phyloP scores from a whole-genome alignment of 176 grass and related monocot genomes.

The Cenchrus americanus region DNA sequence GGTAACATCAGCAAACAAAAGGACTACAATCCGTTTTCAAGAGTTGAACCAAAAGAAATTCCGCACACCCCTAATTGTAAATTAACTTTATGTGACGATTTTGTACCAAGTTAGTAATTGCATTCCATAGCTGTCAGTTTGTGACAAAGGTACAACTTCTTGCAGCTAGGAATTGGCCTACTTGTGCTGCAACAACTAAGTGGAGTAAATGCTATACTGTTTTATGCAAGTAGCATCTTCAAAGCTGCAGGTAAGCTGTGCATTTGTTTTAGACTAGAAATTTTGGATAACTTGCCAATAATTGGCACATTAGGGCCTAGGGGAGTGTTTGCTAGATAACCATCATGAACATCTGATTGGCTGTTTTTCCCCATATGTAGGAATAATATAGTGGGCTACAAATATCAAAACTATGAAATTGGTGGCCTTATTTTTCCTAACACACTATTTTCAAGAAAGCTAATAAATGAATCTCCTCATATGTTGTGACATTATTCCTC shows the following conservation, averaged over 20 bases:
- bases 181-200: slow-evolving; percentile 83
- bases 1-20: slow-evolving; percentile 73
- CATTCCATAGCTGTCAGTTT: slow-evolving; percentile 8
- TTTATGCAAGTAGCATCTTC: slow-evolving; percentile 92
- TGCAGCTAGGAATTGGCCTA: slow-evolving; percentile 71
- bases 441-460: neutral
- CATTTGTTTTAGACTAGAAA: neutral
- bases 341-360: neutral
- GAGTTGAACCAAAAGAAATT: slow-evolving; percentile 89
- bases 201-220: slow-evolving; percentile 89
- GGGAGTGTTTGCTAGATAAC: slow-evolving; percentile 21
- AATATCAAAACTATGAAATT: slow-evolving; percentile 10
- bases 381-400: neutral
- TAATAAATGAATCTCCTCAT: slow-evolving; percentile 1
- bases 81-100: neutral
- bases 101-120: neutral
- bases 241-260: slow-evolving; percentile 68
- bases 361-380: neutral
- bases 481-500: neutral
- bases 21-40: slow-evolving; percentile 76
- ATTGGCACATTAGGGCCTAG: neutral
- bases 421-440: neutral
- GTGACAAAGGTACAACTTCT: neutral
- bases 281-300: slow-evolving; percentile 6
- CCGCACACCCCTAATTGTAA: slow-evolving; percentile 76